Conservation (phyloP, 2,329 filamentous ascomycete species). For the Albophoma yamanashiensis region DNA sequence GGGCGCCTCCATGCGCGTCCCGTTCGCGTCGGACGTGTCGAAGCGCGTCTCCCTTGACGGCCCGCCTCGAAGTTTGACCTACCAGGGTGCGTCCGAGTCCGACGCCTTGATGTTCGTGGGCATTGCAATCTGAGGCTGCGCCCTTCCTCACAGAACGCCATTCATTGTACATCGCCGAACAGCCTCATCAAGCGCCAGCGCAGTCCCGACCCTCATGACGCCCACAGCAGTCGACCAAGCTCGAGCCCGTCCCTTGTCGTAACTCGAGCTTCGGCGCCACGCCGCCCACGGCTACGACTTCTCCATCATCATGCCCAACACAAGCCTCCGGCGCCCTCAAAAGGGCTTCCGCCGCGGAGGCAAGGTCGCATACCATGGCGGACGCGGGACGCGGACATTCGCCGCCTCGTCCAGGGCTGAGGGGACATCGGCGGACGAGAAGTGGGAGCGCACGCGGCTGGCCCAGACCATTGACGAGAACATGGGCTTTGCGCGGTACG, state of each 20-base stretch:
- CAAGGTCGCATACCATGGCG: slow-evolving; percentile 61
- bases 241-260: slow-evolving; percentile 3
- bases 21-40: slow-evolving; percentile 15
- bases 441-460: slow-evolving; percentile 72
- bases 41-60: slow-evolving; percentile 19
- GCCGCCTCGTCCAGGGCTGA: slow-evolving; percentile 70
- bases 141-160: not conserved
- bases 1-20: slow-evolving; percentile 12
- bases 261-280: slow-evolving; percentile 7
- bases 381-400: slow-evolving; percentile 61
- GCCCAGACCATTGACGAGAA: slow-evolving; percentile 86
- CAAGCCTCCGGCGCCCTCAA: slow-evolving; percentile 46
- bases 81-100: not conserved
- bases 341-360: slow-evolving; percentile 60
- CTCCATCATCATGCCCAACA: slow-evolving; percentile 42
- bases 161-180: not conserved
- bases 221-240: slow-evolving; percentile 5
- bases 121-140: not conserved
- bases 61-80: not conserved
- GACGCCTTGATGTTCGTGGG: not conserved
- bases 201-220: slow-evolving; percentile 8
- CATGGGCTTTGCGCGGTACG: slow-evolving; percentile 89
- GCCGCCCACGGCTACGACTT: not conserved
- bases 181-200: not conserved
- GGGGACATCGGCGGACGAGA: slow-evolving; percentile 85